phyloP scores from a whole-genome alignment of 176 grass and related monocot genomes.

The Puya raimondii region DNA sequence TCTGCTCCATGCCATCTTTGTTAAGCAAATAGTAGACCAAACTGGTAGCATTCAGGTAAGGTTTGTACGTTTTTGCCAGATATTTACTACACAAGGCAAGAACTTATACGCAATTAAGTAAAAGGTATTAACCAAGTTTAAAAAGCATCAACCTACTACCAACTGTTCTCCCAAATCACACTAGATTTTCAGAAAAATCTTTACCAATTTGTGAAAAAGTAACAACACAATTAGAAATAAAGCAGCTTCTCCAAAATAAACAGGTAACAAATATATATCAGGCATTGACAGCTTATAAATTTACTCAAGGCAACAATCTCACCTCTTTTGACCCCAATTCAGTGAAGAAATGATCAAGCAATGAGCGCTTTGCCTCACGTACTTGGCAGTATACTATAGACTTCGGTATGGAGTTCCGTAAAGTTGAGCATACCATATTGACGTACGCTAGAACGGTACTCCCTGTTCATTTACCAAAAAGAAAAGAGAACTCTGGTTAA shows the following conservation, averaged over 20 bases:
- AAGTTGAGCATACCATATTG: slow-evolving; percentile 71
- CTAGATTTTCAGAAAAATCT: no score
- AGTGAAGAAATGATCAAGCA: slow-evolving; percentile 98
- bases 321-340: slow-evolving; percentile 96
- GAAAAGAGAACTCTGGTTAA: slow-evolving; percentile 8
- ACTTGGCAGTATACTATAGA: slow-evolving; percentile 98
- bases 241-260: neutral
- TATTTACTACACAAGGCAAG: no score
- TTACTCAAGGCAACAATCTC: slow-evolving; percentile 5
- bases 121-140: no score
- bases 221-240: neutral
- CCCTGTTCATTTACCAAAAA: slow-evolving; percentile 37
- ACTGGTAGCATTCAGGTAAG: no score
- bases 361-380: slow-evolving; percentile 84
- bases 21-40: no score
- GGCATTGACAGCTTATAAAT: neutral
- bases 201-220: no score
- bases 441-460: slow-evolving; percentile 89
- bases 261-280: neutral
- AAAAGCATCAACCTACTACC: no score
- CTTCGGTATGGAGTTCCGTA: slow-evolving; percentile 95
- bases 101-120: no score
- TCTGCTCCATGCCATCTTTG: no score
- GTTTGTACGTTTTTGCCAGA: no score
- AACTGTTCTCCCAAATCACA: no score